phyloP scores from a whole-genome alignment of 2,329 filamentous ascomycete genomes.

The Amauroascus niger region DNA sequence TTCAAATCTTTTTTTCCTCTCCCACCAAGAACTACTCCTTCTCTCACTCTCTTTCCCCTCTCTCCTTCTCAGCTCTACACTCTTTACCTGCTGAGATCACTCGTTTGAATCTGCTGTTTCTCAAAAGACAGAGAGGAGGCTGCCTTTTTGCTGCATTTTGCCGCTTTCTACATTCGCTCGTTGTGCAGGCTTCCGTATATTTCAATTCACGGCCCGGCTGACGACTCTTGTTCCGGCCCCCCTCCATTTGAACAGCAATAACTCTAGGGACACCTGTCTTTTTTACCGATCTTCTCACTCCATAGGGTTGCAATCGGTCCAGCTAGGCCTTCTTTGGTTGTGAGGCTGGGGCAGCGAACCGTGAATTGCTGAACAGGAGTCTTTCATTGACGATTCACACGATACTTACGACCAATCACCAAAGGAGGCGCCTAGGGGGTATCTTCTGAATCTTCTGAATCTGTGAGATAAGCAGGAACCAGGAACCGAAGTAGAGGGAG shows the following conservation, averaged over 20 bases:
- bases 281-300: background rate
- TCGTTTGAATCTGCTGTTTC: background rate
- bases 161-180: background rate
- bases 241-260: background rate
- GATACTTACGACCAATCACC: too few relatives aligned
- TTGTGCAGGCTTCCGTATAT: background rate
- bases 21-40: too few relatives aligned
- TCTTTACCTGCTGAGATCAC: conserved; percentile 1
- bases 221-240: background rate
- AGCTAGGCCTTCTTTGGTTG: background rate
- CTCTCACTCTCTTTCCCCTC: background rate
- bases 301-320: background rate
- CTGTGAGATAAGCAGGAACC: background rate
- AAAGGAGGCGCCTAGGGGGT: too few relatives aligned
- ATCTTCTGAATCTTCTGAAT: too few relatives aligned
- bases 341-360: too few relatives aligned
- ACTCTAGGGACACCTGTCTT: background rate
- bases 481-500: background rate
- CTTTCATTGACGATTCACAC: too few relatives aligned
- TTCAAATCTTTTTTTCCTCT: conserved; percentile 4
- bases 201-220: background rate
- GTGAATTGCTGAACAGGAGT: too few relatives aligned
- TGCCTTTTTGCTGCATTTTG: background rate
- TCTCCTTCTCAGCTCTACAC: background rate
- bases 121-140: background rate